These are phyloP conservation scores for Multifurca ochricompacta DNA, from an alignment of 768 basidiomycete genomes.

Conservation along the genomic window DNA sequence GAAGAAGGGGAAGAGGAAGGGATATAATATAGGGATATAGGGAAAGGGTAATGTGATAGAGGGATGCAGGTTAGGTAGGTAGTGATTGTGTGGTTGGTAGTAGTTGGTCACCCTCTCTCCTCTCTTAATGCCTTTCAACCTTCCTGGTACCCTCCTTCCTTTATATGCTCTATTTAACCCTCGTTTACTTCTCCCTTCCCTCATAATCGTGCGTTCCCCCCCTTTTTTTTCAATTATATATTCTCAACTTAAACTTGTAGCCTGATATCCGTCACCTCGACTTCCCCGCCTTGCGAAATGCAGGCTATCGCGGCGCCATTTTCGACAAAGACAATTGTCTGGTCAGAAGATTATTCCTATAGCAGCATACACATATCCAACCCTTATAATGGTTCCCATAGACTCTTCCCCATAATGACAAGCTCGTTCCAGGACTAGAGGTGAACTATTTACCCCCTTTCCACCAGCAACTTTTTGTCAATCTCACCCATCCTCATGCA, in stretches of 20 bases:
- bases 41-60: no score
- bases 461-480: background rate
- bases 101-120: no score
- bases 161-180: conserved; percentile 65
- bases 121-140: conserved; percentile 60
- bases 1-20: no score
- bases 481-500: conserved; percentile 23
- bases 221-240: background rate
- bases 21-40: no score
- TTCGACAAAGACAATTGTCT: conserved; percentile 99
- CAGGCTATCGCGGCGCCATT: conserved; percentile 83
- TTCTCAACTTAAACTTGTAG: conserved; percentile 29
- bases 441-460: conserved; percentile 43
- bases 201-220: conserved; percentile 58
- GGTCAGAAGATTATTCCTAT: conserved; percentile 31
- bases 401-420: conserved; percentile 77
- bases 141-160: conserved; percentile 61
- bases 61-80: no score
- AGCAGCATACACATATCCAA: background rate
- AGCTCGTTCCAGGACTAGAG: conserved; percentile 65
- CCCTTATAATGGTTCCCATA: conserved; percentile 51
- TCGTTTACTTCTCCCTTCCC: conserved; percentile 55
- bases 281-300: conserved; percentile 58
- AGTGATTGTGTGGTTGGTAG: no score
- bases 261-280: conserved; percentile 82